phyloP scores from a whole-genome alignment of 805 yeast genomes.

The Lipomyces lipofer region DNA sequence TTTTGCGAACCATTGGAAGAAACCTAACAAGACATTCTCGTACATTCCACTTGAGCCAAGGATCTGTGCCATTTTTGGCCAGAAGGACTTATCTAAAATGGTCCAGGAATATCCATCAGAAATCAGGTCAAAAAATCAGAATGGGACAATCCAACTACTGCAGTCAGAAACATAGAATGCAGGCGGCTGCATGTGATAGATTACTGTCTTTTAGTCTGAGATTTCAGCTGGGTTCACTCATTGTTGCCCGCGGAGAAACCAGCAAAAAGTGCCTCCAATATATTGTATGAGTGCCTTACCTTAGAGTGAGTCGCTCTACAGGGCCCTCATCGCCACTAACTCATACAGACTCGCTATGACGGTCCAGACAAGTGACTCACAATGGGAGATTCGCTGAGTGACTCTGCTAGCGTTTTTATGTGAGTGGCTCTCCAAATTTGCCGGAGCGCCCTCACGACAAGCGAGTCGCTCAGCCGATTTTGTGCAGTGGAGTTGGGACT shows the following conservation, averaged over 20 bases:
- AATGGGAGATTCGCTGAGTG: background rate
- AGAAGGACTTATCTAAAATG: background rate
- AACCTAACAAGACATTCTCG: constrained; percentile 1
- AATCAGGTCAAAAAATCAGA: background rate
- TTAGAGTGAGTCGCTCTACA: background rate
- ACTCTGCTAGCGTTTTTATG: background rate
- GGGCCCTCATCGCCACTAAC: background rate
- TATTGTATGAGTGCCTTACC: background rate
- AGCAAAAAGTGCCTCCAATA: background rate
- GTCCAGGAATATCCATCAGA: background rate
- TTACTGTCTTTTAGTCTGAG: background rate
- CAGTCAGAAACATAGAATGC: background rate
- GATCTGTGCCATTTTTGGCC: background rate
- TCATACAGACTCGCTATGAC: constrained; percentile 1
- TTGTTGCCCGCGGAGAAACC: background rate
- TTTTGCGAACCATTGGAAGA: background rate
- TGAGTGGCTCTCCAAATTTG: background rate
- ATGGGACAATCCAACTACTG: too few species aligned
- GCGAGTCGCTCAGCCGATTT: background rate
- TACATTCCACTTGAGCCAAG: constrained; percentile 1
- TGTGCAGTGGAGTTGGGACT: too few species aligned
- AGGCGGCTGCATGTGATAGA: background rate
- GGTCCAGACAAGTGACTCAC: background rate
- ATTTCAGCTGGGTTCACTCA: background rate
- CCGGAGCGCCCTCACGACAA: background rate